A percentile compares a stretch with the other conserved stretches of the same genome.
phyloP scores from a whole-genome alignment of 2,329 filamentous ascomycete species.

The Coniochaeta sp. region DNA sequence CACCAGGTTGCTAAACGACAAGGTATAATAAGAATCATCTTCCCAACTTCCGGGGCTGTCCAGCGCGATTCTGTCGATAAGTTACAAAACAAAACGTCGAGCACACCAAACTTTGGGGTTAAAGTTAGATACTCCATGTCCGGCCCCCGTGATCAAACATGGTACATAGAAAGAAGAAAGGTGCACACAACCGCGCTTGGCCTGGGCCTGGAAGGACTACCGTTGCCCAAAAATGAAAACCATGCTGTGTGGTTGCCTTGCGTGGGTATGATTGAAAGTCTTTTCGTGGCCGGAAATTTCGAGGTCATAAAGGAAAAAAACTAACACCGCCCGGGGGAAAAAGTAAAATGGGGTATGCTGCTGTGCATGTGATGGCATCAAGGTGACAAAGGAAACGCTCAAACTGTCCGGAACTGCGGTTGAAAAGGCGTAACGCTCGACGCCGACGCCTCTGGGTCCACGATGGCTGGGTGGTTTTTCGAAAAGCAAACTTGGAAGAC shows the following conservation, averaged over 20 bases:
- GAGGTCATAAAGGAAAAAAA: not conserved
- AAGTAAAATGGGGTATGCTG: slow-evolving; percentile 2
- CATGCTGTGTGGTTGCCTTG: not conserved
- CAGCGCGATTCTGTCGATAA: not conserved
- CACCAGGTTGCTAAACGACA: not conserved
- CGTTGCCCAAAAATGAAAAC: not conserved
- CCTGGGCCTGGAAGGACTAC: not conserved
- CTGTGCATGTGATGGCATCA: not conserved
- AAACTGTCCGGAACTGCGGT: too few species aligned
- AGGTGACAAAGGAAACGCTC: slow-evolving; percentile 1
- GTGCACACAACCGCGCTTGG: not conserved
- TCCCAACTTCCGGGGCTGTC: not conserved
- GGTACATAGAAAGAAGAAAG: not conserved
- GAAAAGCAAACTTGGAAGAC: not conserved
- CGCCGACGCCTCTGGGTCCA: not conserved
- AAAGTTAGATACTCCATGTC: not conserved
- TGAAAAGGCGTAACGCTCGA: not conserved
- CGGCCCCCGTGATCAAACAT: too few species aligned
- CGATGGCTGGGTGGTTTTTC: not conserved
- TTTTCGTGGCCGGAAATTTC: not conserved
- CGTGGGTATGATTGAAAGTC: not conserved
- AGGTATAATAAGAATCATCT: not conserved
- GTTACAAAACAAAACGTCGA: not conserved
- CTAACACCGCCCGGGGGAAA: not conserved
- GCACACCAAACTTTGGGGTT: not conserved